Conservation (phyloP, 192 early-diverging fungal genomes). For the Obelidium mucronatum region DNA sequence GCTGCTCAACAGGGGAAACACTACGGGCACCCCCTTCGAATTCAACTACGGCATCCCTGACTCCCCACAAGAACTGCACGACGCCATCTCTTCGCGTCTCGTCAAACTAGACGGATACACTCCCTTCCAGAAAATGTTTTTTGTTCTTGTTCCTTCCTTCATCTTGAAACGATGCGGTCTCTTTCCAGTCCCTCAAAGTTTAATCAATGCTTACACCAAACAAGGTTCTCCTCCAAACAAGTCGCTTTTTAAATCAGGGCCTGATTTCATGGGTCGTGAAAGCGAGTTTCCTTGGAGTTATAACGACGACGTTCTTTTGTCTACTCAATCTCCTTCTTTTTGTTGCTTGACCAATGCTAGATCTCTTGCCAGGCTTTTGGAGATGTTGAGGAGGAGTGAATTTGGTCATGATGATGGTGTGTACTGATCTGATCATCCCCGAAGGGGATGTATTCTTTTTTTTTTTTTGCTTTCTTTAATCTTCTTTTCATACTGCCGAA, state of each 20-base stretch:
- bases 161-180: conserved; percentile 41
- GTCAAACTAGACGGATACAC: conserved; percentile 58
- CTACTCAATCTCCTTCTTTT: conserved; percentile 56
- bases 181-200: neutral
- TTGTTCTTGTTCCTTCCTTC: conserved; percentile 52
- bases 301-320: conserved; percentile 47
- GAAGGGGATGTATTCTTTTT: too few relatives aligned
- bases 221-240: conserved; percentile 27
- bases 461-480: too few relatives aligned
- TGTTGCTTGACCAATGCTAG: conserved; percentile 64
- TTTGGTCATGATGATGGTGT: too few relatives aligned
- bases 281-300: conserved; percentile 46
- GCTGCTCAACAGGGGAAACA: conserved; percentile 1
- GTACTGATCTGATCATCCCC: too few relatives aligned
- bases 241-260: conserved; percentile 40
- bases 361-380: conserved; percentile 63
- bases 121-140: conserved; percentile 50
- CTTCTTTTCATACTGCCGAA: too few relatives aligned
- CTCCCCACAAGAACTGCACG: conserved; percentile 24
- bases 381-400: conserved; percentile 67
- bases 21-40: conserved; percentile 39
- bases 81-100: conserved; percentile 33
- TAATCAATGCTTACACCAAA: conserved; percentile 19
- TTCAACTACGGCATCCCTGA: conserved; percentile 57
- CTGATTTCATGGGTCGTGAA: conserved; percentile 32